These are phyloP conservation scores for Saccharomycopsis malanga DNA, from an alignment of 805 yeast genomes.

Conservation along the genomic window DNA sequence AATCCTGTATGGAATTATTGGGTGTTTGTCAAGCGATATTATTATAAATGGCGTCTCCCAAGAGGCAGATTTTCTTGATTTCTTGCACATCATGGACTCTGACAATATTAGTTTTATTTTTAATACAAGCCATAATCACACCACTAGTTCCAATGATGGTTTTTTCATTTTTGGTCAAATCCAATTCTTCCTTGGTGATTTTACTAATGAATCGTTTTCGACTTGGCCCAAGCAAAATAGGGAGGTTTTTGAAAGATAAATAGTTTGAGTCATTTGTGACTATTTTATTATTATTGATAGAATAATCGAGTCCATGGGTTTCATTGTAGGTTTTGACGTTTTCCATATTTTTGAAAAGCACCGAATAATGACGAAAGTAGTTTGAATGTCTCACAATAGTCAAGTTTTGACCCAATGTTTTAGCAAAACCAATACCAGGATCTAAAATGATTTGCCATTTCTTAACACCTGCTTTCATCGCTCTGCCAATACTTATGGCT, in stretches of 20 bases:
- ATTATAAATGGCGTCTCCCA: conserved; percentile 72
- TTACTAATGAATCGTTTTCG: conserved; percentile 82
- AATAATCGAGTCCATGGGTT: conserved; percentile 2
- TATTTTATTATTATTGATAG: not conserved
- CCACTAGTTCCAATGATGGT: conserved; percentile 66
- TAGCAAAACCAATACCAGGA: conserved; percentile 98
- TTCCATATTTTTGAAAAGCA: conserved; percentile 25
- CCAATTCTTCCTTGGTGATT: conserved; percentile 48
- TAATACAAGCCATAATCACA: conserved; percentile 63
- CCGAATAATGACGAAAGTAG: conserved; percentile 42
- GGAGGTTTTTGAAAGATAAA: conserved; percentile 42
- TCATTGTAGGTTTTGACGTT: conserved; percentile 25
- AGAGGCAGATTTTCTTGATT: conserved; percentile 43
- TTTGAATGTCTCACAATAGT: conserved; percentile 48
- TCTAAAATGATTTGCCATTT: conserved; percentile 91
- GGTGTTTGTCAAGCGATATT: conserved; percentile 23
- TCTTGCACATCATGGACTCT: conserved; percentile 75
- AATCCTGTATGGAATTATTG: too few species aligned
- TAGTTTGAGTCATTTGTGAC: conserved; percentile 23
- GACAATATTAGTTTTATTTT: conserved; percentile 69
- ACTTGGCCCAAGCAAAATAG: conserved; percentile 80
- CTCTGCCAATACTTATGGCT: conserved; percentile 44
- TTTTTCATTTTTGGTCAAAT: conserved; percentile 42
- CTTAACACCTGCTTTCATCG: conserved; percentile 54
- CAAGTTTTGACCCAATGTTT: conserved; percentile 62